These are phyloP conservation scores for Monosporozyma siamensis DNA, from an alignment of 805 yeast genomes.

Conservation along the genomic window DNA sequence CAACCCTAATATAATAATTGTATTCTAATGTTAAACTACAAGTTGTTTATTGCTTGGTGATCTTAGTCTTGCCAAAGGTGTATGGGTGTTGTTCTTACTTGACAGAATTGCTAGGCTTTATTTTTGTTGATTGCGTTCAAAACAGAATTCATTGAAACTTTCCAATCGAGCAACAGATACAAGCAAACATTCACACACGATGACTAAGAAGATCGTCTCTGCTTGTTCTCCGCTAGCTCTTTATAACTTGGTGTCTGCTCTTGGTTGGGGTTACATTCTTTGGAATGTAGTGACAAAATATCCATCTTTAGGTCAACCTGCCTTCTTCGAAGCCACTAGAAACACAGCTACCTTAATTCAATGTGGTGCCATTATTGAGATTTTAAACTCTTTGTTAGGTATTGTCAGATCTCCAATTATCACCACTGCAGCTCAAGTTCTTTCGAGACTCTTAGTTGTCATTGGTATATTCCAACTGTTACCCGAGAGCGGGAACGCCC, in stretches of 20 bases:
- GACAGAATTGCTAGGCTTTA: no score
- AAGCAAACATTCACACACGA: no score
- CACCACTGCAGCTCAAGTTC: constrained; percentile 81
- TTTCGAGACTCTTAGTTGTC: constrained; percentile 73
- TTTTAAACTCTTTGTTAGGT: constrained; percentile 68
- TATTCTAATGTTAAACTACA: neutral
- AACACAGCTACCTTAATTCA: constrained; percentile 59
- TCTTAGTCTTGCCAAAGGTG: no score
- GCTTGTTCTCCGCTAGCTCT: constrained; percentile 29
- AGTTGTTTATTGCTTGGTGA: no score
- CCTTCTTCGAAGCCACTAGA: constrained; percentile 50
- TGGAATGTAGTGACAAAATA: constrained; percentile 34
- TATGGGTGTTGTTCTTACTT: no score
- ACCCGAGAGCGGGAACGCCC: constrained; percentile 53
- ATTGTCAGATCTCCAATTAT: constrained; percentile 75
- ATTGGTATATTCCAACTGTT: constrained; percentile 71
- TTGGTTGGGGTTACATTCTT: constrained; percentile 46
- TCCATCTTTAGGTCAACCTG: constrained; percentile 51
- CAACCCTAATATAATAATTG: neutral
- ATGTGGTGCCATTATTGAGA: constrained; percentile 70
- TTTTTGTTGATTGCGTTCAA: no score
- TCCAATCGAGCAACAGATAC: no score
- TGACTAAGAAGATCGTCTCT: constrained; percentile 18
- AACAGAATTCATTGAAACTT: no score
- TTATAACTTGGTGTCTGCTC: constrained; percentile 46